A percentile compares a stretch with the other conserved stretches of the same genome.
These are phyloP conservation scores for Penicillium fuscoglaucum DNA, from an alignment of 2,329 filamentous ascomycete genomes.

Conservation along the genomic window DNA sequence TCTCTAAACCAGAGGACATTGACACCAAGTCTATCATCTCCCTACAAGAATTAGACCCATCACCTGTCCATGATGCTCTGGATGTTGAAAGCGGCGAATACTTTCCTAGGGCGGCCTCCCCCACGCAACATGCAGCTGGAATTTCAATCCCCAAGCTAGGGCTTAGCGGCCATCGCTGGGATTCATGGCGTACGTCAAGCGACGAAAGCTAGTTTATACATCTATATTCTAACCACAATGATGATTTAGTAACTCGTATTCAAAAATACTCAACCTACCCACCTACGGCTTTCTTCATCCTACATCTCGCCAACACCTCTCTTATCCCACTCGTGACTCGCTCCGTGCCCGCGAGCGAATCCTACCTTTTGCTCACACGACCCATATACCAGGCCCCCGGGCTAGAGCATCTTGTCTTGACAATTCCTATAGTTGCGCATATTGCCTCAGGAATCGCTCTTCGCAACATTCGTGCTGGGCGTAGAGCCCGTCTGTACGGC, in stretches of 20 bases:
- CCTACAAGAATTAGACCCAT: slow-evolving; percentile 77
- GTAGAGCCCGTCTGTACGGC: slow-evolving; percentile 74
- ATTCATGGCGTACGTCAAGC: slow-evolving; percentile 69
- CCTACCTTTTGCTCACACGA: slow-evolving; percentile 84
- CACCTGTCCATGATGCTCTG: slow-evolving; percentile 65
- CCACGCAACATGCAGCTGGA: slow-evolving; percentile 11
- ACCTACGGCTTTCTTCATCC: slow-evolving; percentile 70
- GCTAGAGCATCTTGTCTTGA: slow-evolving; percentile 77
- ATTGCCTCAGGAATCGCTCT: slow-evolving; percentile 74
- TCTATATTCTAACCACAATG: not conserved
- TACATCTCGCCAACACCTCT: slow-evolving; percentile 80
- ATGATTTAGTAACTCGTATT: slow-evolving; percentile 63
- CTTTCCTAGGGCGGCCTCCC: slow-evolving; percentile 29
- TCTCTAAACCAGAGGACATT: slow-evolving; percentile 29
- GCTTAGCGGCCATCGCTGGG: slow-evolving; percentile 68
- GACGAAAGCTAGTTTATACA: not conserved
- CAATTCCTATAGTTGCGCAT: slow-evolving; percentile 72
- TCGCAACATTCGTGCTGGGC: slow-evolving; percentile 70
- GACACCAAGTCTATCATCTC: slow-evolving; percentile 57
- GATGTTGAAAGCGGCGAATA: slow-evolving; percentile 55
- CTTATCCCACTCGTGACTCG: slow-evolving; percentile 73
- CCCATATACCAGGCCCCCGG: slow-evolving; percentile 87
- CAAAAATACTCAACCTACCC: slow-evolving; percentile 90
- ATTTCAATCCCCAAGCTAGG: slow-evolving; percentile 43
- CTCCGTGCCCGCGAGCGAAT: slow-evolving; percentile 73